Conservation (phyloP, 1,284 basidiomycete species). For the Takashimella tepidaria region DNA sequence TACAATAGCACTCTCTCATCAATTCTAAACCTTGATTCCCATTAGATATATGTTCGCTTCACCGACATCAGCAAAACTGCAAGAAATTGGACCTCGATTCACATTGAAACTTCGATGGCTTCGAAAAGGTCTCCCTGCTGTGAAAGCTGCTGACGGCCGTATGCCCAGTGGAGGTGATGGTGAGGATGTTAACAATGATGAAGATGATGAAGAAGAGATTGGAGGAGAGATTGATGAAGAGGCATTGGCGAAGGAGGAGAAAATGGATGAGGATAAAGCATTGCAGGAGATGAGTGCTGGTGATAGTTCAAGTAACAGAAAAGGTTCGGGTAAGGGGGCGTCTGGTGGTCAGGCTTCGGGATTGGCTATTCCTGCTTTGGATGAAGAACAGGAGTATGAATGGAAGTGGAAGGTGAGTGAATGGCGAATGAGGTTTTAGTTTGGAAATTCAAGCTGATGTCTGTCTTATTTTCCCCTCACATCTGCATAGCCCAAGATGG, state of each 20-base stretch:
- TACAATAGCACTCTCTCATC: neutral
- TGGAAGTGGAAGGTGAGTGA: slow-evolving; percentile 50
- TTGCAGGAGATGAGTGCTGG: slow-evolving; percentile 34
- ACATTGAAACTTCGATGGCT: slow-evolving; percentile 89
- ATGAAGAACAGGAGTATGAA: slow-evolving; percentile 49
- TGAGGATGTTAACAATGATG: slow-evolving; percentile 46
- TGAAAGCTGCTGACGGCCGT: slow-evolving; percentile 49
- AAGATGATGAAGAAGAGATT: slow-evolving; percentile 25
- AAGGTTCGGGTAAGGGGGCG: neutral
- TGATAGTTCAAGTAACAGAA: no score
- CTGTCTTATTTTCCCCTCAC: neutral
- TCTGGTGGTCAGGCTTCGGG: slow-evolving; percentile 19
- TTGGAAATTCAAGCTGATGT: no score
- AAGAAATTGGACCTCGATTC: slow-evolving; percentile 97
- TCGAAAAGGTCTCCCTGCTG: slow-evolving; percentile 79
- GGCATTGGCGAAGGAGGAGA: slow-evolving; percentile 28
- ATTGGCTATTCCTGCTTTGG: slow-evolving; percentile 42
- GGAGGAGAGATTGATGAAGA: slow-evolving; percentile 28
- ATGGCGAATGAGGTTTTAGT: no score
- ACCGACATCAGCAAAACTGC: slow-evolving; percentile 82
- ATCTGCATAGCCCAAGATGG: slow-evolving; percentile 48
- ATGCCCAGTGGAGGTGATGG: slow-evolving; percentile 56
- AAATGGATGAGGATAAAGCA: slow-evolving; percentile 42
- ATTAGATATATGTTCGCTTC: slow-evolving; percentile 85
- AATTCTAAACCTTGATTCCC: neutral